Evolutionary conservation across 176 grass and related monocot genomes (phyloP), one percentile per base, ranked within the genome.

Genomic region (maize (Zea mays)): DNA sequence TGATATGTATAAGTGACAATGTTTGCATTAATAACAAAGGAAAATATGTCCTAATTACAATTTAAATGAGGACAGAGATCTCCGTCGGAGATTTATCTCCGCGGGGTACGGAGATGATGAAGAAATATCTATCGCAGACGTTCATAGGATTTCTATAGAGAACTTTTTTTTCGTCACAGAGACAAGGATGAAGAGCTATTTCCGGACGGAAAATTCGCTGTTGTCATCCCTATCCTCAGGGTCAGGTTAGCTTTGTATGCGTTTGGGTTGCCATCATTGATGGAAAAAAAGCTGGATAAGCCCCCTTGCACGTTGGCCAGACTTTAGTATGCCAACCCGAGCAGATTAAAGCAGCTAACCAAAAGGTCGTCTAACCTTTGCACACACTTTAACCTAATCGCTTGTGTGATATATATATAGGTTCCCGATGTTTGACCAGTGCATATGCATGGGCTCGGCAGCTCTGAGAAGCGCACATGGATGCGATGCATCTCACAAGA

Each of bases 381-480:
- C 27, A 81, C 78, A 75, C 84, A 7, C 78, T 87, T 83, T 71
- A 81, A 77, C 50, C 50, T 62, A 77, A 71, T 76, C 15, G 21
- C 68, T 36, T 47, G 51, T 58, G 81, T 52, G 78, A 85, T 57
- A 52, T 57, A 27, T 27, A 27, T 27, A 27, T 27, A 52, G 74
- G 74, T 83, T 90, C 84, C 84, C 88, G 57, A 83, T 79, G 84
- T 86, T 83, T 90, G 84, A 90, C 88, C 43, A 76, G 69, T 46
- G 46, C 63, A 27, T 27, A 27, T 27, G 27, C 27, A 67, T 72
- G 79, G 21, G 65, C 76, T 89, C 76, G 68, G 57, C 87, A 77
- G 66, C 59, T 65, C 50, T 63, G 57, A 73, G 67, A 38, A 42
- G 72, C 58, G 81, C 76, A 80, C 81, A 88, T 62, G 67, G 67